These are phyloP conservation scores for Cystobasidium slooffiae DNA, from an alignment of 1,284 basidiomycete species.

Conservation along the genomic window DNA sequence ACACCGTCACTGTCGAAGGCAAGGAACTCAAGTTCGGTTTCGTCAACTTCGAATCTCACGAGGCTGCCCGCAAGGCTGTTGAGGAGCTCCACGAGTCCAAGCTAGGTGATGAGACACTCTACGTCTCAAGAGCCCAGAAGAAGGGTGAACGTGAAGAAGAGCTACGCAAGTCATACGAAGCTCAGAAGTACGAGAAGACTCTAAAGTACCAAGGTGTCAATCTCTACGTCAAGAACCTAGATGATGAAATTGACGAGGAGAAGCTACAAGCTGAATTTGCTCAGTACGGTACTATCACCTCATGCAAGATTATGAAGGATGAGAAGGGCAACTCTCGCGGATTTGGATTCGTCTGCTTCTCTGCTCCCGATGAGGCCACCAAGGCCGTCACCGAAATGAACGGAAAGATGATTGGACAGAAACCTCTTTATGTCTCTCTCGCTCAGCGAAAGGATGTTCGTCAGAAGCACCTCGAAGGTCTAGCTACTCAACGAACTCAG, in stretches of 20 bases:
- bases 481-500: constrained; percentile 95
- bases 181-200: constrained; percentile 94
- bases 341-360: constrained; percentile 99
- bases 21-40: constrained; percentile 96
- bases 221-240: constrained; percentile 96
- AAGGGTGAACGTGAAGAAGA: constrained; percentile 98
- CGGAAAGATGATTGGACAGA: constrained; percentile 99
- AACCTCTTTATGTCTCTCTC: constrained; percentile 97
- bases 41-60: constrained; percentile 93
- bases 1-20: constrained; percentile 73
- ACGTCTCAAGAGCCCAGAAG: constrained; percentile 97
- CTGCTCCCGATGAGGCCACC: constrained; percentile 96
- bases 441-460: constrained; percentile 98
- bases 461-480: constrained; percentile 97
- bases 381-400: constrained; percentile 99
- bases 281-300: constrained; percentile 95
- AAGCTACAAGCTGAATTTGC: constrained; percentile 94
- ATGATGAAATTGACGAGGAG: constrained; percentile 73
- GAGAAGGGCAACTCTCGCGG: constrained; percentile 89
- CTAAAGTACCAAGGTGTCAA: constrained; percentile 99
- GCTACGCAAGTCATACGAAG: constrained; percentile 90
- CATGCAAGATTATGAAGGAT: constrained; percentile 99
- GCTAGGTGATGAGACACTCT: constrained; percentile 85
- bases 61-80: constrained; percentile 87
- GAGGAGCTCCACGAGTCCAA: constrained; percentile 89